Evolutionary conservation across 2,329 filamentous ascomycete genomes (phyloP).

Genomic region (Fusarium multiceps): DNA sequence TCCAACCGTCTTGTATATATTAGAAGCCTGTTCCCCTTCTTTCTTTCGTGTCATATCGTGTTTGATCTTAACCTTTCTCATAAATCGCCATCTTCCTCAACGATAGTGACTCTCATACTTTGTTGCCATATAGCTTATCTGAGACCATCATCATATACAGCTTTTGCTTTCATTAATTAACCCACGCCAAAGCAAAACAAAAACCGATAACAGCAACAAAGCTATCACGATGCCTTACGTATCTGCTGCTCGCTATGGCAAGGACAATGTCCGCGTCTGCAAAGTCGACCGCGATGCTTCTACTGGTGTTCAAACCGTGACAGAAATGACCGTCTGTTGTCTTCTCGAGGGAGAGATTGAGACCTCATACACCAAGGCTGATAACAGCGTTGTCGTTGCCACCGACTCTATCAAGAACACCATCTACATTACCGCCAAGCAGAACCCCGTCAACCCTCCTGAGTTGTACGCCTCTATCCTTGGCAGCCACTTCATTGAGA

Average conservation of each 20-base stretch:
- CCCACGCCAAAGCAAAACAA: background rate
- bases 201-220: constrained; percentile 9
- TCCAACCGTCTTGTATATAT: constrained; percentile 36
- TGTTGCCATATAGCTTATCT: constrained; percentile 16
- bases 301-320: constrained; percentile 83
- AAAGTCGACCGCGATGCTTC: constrained; percentile 87
- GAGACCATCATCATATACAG: constrained; percentile 3
- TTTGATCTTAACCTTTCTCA: constrained; percentile 1
- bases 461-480: constrained; percentile 91
- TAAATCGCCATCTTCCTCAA: background rate
- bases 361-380: constrained; percentile 86
- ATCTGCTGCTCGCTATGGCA: constrained; percentile 80
- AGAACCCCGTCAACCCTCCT: constrained; percentile 89
- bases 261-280: constrained; percentile 98
- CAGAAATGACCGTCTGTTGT: constrained; percentile 94
- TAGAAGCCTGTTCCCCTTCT: constrained; percentile 25
- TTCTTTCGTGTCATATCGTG: background rate
- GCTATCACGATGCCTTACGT: constrained; percentile 62
- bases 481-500: constrained; percentile 87
- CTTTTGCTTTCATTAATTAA: constrained; percentile 10
- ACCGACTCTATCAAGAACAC: constrained; percentile 99
- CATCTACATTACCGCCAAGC: constrained; percentile 93
- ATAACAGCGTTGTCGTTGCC: constrained; percentile 95
- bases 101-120: constrained; percentile 3
- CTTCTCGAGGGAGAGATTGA: constrained; percentile 94